phyloP scores from a whole-genome alignment of 768 basidiomycete genomes.

The Mycena haematopus region DNA sequence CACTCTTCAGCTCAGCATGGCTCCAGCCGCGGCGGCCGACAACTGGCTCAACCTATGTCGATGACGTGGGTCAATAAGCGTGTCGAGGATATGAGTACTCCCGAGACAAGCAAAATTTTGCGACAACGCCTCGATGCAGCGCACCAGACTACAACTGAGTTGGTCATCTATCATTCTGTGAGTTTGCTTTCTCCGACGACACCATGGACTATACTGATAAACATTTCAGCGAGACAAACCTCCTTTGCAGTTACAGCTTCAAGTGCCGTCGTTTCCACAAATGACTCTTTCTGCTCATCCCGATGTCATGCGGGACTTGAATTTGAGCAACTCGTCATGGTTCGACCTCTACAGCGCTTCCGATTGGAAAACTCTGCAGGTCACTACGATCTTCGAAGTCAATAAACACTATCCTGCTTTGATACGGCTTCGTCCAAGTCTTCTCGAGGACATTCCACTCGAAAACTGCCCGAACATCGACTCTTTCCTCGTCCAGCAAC shows the following conservation, averaged over 20 bases:
- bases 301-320: too few species aligned
- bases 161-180: neutral
- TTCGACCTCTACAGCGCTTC: too few species aligned
- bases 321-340: too few species aligned
- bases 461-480: too few species aligned
- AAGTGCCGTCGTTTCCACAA: too few species aligned
- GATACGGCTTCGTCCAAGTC: too few species aligned
- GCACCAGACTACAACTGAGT: neutral
- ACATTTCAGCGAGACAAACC: neutral
- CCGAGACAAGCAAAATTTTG: neutral
- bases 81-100: neutral
- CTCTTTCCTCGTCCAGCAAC: too few species aligned
- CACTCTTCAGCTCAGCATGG: neutral
- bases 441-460: too few species aligned
- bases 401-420: too few species aligned
- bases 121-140: neutral
- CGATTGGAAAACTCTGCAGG: too few species aligned
- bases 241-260: neutral
- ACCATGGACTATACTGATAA: neutral
- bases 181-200: neutral
- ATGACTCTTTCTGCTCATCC: too few species aligned
- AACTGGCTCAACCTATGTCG: neutral
- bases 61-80: neutral
- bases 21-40: neutral
- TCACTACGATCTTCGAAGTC: too few species aligned